Conservation (phyloP, 2,329 filamentous ascomycete genomes). For the Aspergillus oerlinghausenensis region DNA sequence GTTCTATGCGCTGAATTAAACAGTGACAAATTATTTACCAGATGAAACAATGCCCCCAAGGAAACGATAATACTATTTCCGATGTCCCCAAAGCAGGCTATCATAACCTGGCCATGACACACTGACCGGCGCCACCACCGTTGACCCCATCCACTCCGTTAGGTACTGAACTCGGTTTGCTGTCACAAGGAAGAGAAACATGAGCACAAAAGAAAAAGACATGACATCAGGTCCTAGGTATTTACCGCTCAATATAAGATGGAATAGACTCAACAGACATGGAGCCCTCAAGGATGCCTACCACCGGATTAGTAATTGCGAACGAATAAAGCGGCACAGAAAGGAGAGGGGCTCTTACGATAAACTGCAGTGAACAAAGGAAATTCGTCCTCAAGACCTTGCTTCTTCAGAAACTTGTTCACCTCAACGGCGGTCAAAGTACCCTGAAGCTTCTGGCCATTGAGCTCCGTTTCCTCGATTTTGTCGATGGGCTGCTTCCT, state of each 20-base stretch:
- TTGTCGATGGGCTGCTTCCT: conserved; percentile 75
- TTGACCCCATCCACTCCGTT: conserved; percentile 6
- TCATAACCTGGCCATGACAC: conserved; percentile 15
- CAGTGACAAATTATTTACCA: neutral
- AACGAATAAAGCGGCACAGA: conserved; percentile 6
- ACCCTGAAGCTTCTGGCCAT: conserved; percentile 95
- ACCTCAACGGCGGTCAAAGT: conserved; percentile 90
- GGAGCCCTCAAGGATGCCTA: conserved; percentile 70
- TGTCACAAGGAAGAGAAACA: conserved; percentile 10
- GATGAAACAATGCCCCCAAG: neutral
- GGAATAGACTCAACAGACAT: conserved; percentile 78
- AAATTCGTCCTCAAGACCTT: conserved; percentile 75
- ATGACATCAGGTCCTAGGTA: conserved; percentile 11
- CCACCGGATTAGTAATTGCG: conserved; percentile 14
- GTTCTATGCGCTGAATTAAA: neutral
- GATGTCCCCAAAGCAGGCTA: neutral
- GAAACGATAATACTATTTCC: neutral
- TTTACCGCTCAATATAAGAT: conserved; percentile 53
- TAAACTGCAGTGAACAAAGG: conserved; percentile 89
- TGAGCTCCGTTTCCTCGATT: conserved; percentile 83
- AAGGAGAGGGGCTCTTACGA: conserved; percentile 35
- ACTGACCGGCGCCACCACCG: conserved; percentile 9
- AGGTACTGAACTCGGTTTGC: conserved; percentile 14
- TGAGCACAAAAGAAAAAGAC: conserved; percentile 2
- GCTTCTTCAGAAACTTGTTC: conserved; percentile 76